Evolutionary conservation across 2,329 filamentous ascomycete species (phyloP), one percentile per base, ranked within the genome.

Genomic region (Clonostachys solani): DNA sequence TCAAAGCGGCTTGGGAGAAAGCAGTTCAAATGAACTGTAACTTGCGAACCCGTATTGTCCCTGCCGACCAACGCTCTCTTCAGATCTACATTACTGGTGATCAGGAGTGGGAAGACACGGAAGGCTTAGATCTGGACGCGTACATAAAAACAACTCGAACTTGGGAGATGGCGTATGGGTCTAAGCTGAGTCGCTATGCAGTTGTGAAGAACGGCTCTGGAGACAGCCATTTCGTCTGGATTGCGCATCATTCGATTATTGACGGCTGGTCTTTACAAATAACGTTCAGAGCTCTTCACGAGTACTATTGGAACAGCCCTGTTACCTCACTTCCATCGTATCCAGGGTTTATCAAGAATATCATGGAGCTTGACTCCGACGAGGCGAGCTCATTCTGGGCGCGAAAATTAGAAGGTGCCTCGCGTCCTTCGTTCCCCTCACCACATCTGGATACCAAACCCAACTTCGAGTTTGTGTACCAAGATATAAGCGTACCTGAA

Each of bases 281-380:
- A 6, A 15, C 42, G 10, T 16, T 47, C 23, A 36, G 45, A 6
- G 38, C 40, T 12, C 41, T 43, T 7, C 35, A 47, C 33, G 12
- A 12, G 16, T 19, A 23, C 19, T 47, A 37, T 15, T n/a, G 37
- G 38, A 16, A 46, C 34, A 38, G 17, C 7, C 15, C 38, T 10
- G 36, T 46, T 7, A 15, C 19, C 16, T 12, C 15, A 12, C 40
- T 50, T n/a, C 45, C 40, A 5, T 36, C 46, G 6, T 72, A 71
- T 55, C 68, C 64, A 44, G 56, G 65, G 40, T 73, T 72, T 48
- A 70, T 73, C 50, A 61, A 62, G 38, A 68, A 69, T 48, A 60
- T 74, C 9, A 60, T 64, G 48, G 60, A 69, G 34, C 58, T 61
- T 17, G 45, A 54, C 34, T 12, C 6, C 12, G 40, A 34, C 17